Base-by-base conservation (phyloP, 73 alveolate genomes). In the Blepharisma japonicum region DNA sequence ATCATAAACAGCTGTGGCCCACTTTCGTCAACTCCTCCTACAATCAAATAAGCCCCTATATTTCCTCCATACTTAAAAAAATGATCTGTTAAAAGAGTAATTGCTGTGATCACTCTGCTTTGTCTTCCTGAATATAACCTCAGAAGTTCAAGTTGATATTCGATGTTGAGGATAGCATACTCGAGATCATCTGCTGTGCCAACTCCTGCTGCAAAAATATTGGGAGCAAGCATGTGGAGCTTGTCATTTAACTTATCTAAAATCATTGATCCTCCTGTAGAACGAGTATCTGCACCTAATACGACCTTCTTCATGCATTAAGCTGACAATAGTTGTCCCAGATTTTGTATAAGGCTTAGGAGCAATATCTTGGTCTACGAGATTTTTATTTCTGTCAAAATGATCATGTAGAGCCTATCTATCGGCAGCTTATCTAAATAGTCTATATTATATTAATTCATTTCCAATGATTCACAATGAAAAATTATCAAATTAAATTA, bases 121-220 rank as follows among this genome's bases (percentile, higher is more conserved):
- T 95, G 93, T 48, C 97, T 86, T 55, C 95, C 97, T 51, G 98
- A 84, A 80, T 92, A 90, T 46, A 96, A 89, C 82, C 98, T 86
- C 79, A 91, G 97, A 7, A 96, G 79, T 84, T 94, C 96, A 5
- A 96, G 87, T 56, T 87, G 91, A 6, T 91, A 45, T n/a, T 4
- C n/a, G 4, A 70, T n/a, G 14, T 45, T 11, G 45, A 11, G 90
- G 45, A 94, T 89, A 68, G 87, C 90, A 80, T 93, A 94, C 76
- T 93, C 96, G 79, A 94, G 87, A 82, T 96, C 99, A 27, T 99
- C 99, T 6, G 99, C 99, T 23, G 99, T 97, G 42, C 99, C 99
- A 18, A 99, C 99, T 27, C 99, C 99, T 81, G 98, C 97, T 66
- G 98, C 87, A 84, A 80, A 93, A 85, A 97, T 96, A 78, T 97